These are phyloP conservation scores for Sphenostylis stenocarpa DNA, from an alignment of 306 rosid genomes.

Conservation along the genomic window DNA sequence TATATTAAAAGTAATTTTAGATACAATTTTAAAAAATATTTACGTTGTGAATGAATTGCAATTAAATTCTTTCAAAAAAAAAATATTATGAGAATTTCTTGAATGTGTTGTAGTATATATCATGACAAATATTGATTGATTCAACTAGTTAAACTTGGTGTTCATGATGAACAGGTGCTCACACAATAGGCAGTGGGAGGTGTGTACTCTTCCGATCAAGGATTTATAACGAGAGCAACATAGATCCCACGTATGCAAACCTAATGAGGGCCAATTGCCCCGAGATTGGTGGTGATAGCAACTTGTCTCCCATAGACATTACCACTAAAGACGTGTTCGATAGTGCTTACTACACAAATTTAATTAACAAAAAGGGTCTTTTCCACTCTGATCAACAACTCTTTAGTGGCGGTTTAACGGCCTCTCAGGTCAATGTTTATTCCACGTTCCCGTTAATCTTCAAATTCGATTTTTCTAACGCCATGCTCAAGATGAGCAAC, in stretches of 20 bases:
- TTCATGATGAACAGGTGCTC: slow-evolving; percentile 37
- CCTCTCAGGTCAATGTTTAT: slow-evolving; percentile 33
- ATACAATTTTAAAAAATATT: too few relatives aligned
- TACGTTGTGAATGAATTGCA: too few relatives aligned
- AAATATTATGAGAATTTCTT: not conserved
- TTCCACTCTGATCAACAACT: slow-evolving; percentile 56
- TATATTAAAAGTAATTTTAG: too few relatives aligned
- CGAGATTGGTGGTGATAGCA: slow-evolving; percentile 35
- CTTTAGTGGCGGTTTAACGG: slow-evolving; percentile 39
- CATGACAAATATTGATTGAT: not conserved
- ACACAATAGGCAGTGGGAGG: slow-evolving; percentile 53
- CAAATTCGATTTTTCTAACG: slow-evolving; percentile 42
- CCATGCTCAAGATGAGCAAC: slow-evolving; percentile 52
- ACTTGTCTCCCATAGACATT: slow-evolving; percentile 41
- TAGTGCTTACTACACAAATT: slow-evolving; percentile 44
- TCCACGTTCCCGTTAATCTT: slow-evolving; percentile 8
- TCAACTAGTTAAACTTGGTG: not conserved
- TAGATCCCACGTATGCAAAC: slow-evolving; percentile 37
- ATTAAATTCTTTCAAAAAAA: too few relatives aligned
- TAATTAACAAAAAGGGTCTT: slow-evolving; percentile 40
- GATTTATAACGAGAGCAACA: slow-evolving; percentile 49
- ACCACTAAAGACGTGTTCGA: slow-evolving; percentile 31
- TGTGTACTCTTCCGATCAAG: slow-evolving; percentile 38
- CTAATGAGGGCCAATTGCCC: slow-evolving; percentile 35
- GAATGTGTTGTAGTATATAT: too few relatives aligned